Percentiles rank a stretch among this genome's conserved stretches.
Evolutionary conservation across 2,329 filamentous ascomycete genomes (phyloP).

Genomic region (Penicillium sp.): DNA sequence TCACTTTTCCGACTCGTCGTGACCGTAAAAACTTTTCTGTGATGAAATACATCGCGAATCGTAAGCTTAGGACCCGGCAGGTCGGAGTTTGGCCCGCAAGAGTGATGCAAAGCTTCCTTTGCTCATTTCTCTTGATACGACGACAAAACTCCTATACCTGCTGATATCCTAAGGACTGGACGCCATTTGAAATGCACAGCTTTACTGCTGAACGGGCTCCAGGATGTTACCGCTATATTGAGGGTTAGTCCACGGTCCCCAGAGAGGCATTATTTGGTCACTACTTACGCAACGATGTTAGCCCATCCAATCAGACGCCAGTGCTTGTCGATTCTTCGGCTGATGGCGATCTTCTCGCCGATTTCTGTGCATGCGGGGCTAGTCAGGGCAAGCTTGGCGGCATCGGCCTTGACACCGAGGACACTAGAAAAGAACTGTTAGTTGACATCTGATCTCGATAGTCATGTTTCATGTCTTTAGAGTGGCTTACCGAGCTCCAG

Average conservation of each 20-base stretch:
- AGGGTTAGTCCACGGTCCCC: not conserved
- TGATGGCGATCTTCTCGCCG: constrained; percentile 96
- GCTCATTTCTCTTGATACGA: not conserved
- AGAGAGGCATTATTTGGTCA: not conserved
- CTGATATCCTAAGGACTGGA: constrained; percentile 14
- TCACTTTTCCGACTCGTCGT: constrained; percentile 28
- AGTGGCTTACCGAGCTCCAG: constrained; percentile 46
- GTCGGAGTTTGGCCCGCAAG: not conserved
- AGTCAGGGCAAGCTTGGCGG: constrained; percentile 89
- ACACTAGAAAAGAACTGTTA: constrained; percentile 58
- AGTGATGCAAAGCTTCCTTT: not conserved
- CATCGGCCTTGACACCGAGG: constrained; percentile 94
- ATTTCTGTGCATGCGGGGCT: constrained; percentile 95
- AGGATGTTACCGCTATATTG: constrained; percentile 46
- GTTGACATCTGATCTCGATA: not conserved
- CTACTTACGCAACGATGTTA: constrained; percentile 64
- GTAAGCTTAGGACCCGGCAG: constrained; percentile 8
- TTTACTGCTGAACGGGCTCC: constrained; percentile 45
- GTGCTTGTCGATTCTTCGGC: constrained; percentile 97
- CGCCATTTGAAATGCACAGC: constrained; percentile 13
- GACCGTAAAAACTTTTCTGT: constrained; percentile 31
- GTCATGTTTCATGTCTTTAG: not conserved
- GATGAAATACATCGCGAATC: constrained; percentile 17
- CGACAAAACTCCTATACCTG: constrained; percentile 3
- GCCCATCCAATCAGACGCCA: constrained; percentile 95